A percentile compares a stretch with the other conserved stretches of the same genome.
Evolutionary conservation across 306 rosid species (phyloP).

Genomic region (Fragaria iinumae): DNA sequence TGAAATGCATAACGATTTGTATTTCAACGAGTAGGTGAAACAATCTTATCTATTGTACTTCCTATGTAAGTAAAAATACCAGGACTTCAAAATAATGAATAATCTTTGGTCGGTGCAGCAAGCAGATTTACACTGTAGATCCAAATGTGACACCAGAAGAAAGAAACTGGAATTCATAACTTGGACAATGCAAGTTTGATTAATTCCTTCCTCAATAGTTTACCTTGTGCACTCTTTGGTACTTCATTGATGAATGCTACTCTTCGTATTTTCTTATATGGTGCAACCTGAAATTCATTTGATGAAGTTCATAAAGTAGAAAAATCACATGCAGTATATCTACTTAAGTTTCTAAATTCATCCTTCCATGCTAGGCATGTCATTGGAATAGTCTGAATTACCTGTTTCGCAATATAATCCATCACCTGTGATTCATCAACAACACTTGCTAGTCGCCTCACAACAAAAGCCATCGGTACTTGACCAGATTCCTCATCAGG

Average conservation of each 20-base stretch:
- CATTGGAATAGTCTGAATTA: conserved; percentile 4
- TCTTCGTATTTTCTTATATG: conserved; percentile 55
- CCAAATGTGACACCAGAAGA: background rate
- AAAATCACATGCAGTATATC: background rate
- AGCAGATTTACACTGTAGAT: background rate
- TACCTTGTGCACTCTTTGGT: conserved; percentile 59
- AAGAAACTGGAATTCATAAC: conserved; percentile 1
- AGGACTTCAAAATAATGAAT: background rate
- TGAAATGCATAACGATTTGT: background rate
- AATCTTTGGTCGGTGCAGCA: background rate
- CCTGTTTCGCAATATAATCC: conserved; percentile 59
- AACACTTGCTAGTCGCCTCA: conserved; percentile 39
- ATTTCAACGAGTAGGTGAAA: background rate
- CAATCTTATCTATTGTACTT: background rate
- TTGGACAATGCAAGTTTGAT: conserved; percentile 33
- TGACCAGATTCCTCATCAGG: conserved; percentile 80
- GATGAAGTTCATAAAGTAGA: background rate
- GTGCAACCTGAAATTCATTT: conserved; percentile 45
- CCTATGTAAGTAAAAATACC: background rate
- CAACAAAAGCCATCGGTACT: conserved; percentile 62
- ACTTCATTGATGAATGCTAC: conserved; percentile 39
- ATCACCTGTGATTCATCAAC: conserved; percentile 38
- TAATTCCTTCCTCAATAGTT: conserved; percentile 51
- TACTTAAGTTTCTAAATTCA: background rate
- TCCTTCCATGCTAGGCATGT: background rate